Conservation (phyloP, 2,329 filamentous ascomycete species). For the Paraconiothyrium brasiliense region DNA sequence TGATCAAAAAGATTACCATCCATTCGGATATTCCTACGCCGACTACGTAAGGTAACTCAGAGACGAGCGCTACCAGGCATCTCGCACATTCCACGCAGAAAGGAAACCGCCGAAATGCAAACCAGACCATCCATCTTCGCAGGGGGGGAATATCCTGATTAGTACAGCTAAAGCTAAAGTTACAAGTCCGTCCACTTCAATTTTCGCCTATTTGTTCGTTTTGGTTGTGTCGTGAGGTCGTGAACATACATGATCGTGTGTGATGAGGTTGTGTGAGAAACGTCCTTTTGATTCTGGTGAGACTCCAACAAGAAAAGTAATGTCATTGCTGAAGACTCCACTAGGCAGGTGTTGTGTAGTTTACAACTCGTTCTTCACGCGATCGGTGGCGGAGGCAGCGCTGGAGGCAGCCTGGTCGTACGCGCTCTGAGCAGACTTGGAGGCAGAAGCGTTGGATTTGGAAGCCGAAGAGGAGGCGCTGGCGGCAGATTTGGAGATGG, state of each 20-base stretch:
- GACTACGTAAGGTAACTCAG: background rate
- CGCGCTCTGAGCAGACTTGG: conserved; percentile 29
- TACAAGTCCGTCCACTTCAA: conserved; percentile 15
- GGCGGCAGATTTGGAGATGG: conserved; percentile 43
- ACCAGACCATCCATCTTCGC: conserved; percentile 2
- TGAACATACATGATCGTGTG: conserved; percentile 9
- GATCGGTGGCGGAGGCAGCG: conserved; percentile 39
- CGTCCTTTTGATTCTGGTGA: too few relatives aligned
- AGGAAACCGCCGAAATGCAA: conserved; percentile 1
- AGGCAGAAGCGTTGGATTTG: conserved; percentile 35
- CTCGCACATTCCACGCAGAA: background rate
- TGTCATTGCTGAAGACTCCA: background rate
- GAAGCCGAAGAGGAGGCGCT: conserved; percentile 44
- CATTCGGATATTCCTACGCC: conserved; percentile 2
- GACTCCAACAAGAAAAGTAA: background rate
- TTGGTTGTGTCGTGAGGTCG: conserved; percentile 18
- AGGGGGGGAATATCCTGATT: conserved; percentile 13
- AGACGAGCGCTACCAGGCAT: conserved; percentile 9
- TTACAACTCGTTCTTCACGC: conserved; percentile 59
- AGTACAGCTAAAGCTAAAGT: conserved; percentile 16
- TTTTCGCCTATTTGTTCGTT: background rate
- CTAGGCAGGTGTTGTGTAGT: background rate
- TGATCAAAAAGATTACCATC: conserved; percentile 10
- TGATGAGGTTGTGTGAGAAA: background rate
- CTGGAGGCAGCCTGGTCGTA: conserved; percentile 20